Conservation (phyloP, 2,329 filamentous ascomycete genomes). For the Exophiala alcalophila region DNA sequence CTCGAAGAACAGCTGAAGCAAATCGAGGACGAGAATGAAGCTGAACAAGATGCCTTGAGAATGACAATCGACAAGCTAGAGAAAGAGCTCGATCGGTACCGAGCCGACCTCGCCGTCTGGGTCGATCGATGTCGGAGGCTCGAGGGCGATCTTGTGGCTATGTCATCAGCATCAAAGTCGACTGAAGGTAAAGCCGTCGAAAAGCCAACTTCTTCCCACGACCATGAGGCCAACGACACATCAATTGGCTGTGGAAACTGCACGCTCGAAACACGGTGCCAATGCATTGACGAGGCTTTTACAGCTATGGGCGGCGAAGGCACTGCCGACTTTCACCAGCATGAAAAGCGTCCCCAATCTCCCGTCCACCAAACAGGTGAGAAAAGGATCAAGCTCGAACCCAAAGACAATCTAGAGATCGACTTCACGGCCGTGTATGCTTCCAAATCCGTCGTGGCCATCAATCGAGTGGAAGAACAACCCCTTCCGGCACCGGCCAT, state of each 20-base stretch:
- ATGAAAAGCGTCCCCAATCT: slow-evolving; percentile 39
- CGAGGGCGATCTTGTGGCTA: slow-evolving; percentile 55
- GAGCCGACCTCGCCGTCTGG: slow-evolving; percentile 49
- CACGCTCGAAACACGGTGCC: slow-evolving; percentile 60
- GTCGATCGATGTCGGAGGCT: slow-evolving; percentile 57
- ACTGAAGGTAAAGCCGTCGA: slow-evolving; percentile 40
- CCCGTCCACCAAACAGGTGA: slow-evolving; percentile 39
- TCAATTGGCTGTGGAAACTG: slow-evolving; percentile 64
- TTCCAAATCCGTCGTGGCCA: slow-evolving; percentile 51
- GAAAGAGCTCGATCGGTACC: slow-evolving; percentile 64
- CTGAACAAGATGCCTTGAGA: slow-evolving; percentile 49
- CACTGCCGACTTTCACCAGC: slow-evolving; percentile 38
- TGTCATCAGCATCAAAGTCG: slow-evolving; percentile 38
- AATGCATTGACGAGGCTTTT: slow-evolving; percentile 57
- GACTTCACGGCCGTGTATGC: slow-evolving; percentile 59
- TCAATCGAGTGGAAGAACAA: slow-evolving; percentile 40
- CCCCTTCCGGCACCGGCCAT: slow-evolving; percentile 42
- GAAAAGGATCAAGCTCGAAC: slow-evolving; percentile 54
- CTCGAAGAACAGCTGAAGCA: slow-evolving; percentile 52
- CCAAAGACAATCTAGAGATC: slow-evolving; percentile 55
- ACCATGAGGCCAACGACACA: slow-evolving; percentile 37
- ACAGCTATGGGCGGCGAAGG: slow-evolving; percentile 42
- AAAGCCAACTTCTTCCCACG: slow-evolving; percentile 35
- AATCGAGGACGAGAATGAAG: slow-evolving; percentile 47
- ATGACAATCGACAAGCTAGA: slow-evolving; percentile 58